These are phyloP conservation scores for Cercospora zeae-maydis DNA, from an alignment of 2,329 filamentous ascomycete species.

Conservation along the genomic window DNA sequence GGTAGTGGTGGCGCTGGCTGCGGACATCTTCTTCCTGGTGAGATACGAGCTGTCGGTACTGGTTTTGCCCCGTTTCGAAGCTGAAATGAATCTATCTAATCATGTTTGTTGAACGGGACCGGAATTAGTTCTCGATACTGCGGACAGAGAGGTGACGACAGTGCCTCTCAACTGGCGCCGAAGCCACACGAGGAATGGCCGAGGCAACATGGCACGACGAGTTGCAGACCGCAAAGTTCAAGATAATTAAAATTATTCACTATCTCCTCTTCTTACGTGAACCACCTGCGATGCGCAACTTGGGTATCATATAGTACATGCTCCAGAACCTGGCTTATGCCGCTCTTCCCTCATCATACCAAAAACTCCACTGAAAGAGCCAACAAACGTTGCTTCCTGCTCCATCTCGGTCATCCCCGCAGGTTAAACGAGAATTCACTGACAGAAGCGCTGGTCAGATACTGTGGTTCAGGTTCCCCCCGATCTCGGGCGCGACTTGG, in stretches of 20 bases:
- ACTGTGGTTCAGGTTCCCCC: slow-evolving; percentile 3
- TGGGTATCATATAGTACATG: slow-evolving; percentile 3
- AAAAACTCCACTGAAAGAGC: background rate
- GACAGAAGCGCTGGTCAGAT: slow-evolving; percentile 18
- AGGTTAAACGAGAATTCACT: slow-evolving; percentile 28
- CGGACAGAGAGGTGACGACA: background rate
- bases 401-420: slow-evolving; percentile 6
- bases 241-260: background rate
- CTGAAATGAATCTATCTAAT: background rate
- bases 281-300: background rate
- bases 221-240: background rate
- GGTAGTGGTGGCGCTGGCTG: background rate
- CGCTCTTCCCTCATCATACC: background rate
- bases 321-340: background rate
- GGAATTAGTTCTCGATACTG: background rate
- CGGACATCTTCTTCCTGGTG: background rate
- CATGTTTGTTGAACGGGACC: background rate
- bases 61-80: background rate
- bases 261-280: background rate
- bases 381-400: background rate
- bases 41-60: background rate
- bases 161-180: background rate
- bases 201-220: background rate
- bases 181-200: background rate
- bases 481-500: slow-evolving; percentile 16